These are phyloP conservation scores for Hydnomerulius pinastri DNA, from an alignment of 768 basidiomycete genomes.

Conservation along the genomic window DNA sequence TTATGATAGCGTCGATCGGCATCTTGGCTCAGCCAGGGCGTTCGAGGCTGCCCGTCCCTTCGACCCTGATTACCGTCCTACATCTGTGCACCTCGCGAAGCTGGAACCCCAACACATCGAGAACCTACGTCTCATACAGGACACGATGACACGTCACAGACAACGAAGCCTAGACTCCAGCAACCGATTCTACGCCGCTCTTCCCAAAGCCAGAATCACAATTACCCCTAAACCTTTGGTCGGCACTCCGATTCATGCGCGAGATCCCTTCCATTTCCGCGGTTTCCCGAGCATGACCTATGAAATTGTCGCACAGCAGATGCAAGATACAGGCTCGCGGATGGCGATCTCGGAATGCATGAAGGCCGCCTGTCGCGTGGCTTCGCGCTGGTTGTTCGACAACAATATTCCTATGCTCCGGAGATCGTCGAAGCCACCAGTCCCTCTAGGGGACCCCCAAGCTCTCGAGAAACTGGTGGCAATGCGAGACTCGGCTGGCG, in stretches of 20 bases:
- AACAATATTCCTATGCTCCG: conserved; percentile 64
- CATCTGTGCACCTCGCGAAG: not conserved
- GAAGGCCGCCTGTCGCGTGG: conserved; percentile 75
- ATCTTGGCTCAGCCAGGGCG: conserved; percentile 35
- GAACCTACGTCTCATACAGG: conserved; percentile 33
- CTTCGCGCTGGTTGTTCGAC: conserved; percentile 70
- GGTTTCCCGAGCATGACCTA: conserved; percentile 59
- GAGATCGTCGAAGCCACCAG: conserved; percentile 43
- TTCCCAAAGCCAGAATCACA: conserved; percentile 29
- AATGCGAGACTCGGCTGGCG: conserved; percentile 46
- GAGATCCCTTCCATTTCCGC: conserved; percentile 34
- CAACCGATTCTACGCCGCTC: conserved; percentile 26
- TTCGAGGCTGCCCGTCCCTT: conserved; percentile 24
- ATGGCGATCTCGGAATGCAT: conserved; percentile 75
- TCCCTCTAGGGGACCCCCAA: conserved; percentile 30
- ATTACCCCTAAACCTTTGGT: conserved; percentile 31
- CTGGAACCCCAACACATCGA: conserved; percentile 22
- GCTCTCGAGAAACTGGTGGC: conserved; percentile 48
- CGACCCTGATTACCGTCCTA: conserved; percentile 2
- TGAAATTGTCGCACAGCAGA: conserved; percentile 32
- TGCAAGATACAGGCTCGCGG: conserved; percentile 44
- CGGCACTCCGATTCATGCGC: conserved; percentile 30
- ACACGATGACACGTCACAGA: conserved; percentile 28
- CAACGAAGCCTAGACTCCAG: conserved; percentile 20
- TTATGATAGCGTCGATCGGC: conserved; percentile 68